These are phyloP conservation scores for Aspergillus sp. DNA, from an alignment of 2,329 filamentous ascomycete species.

Conservation along the genomic window DNA sequence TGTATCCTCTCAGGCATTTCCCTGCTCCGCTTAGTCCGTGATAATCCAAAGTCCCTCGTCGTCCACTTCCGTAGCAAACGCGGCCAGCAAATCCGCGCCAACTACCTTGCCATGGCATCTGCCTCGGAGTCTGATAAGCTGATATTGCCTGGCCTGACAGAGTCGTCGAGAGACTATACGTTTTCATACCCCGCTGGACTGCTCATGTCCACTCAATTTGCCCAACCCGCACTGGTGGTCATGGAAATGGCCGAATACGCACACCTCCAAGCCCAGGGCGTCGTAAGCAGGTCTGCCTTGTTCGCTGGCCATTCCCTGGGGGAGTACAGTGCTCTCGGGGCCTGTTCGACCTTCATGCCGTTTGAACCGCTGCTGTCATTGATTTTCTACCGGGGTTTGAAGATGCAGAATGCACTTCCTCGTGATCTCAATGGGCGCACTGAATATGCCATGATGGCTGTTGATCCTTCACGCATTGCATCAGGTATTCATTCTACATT, in stretches of 20 bases:
- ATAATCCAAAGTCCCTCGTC: constrained; percentile 95
- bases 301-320: constrained; percentile 95
- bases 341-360: constrained; percentile 91
- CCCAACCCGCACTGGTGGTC: constrained; percentile 87
- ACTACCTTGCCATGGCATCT: constrained; percentile 84
- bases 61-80: constrained; percentile 93
- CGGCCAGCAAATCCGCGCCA: constrained; percentile 91
- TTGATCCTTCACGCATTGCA: constrained; percentile 88
- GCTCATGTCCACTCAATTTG: constrained; percentile 93
- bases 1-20: constrained; percentile 57
- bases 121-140: constrained; percentile 83
- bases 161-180: constrained; percentile 87
- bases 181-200: constrained; percentile 89
- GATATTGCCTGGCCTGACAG: constrained; percentile 94
- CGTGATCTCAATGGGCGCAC: constrained; percentile 85
- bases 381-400: constrained; percentile 95
- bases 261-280: constrained; percentile 91
- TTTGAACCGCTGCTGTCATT: constrained; percentile 94
- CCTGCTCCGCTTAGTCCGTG: constrained; percentile 95
- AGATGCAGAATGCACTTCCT: constrained; percentile 97
- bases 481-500: constrained; percentile 89
- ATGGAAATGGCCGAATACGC: constrained; percentile 99
- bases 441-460: constrained; percentile 97
- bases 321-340: constrained; percentile 93
- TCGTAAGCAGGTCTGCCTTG: constrained; percentile 87